These are phyloP conservation scores for Westerdykella sp. DNA, from an alignment of 2,329 filamentous ascomycete species.

Conservation along the genomic window DNA sequence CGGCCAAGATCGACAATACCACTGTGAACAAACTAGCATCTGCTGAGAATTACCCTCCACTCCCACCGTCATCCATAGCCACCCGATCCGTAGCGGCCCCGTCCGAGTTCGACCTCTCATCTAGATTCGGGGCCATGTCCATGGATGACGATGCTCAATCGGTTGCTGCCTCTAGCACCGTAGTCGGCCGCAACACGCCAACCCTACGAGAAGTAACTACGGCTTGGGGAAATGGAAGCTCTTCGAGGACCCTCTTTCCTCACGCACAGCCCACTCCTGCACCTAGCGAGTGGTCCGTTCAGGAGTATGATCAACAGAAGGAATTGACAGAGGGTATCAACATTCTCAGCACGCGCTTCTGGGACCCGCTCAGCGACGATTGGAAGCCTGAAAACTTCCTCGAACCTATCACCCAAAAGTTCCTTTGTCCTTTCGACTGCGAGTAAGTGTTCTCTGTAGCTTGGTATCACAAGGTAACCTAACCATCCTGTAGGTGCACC, in stretches of 20 bases:
- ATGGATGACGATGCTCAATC: conserved; percentile 9
- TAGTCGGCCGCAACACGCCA: not conserved
- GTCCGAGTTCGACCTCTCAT: conserved; percentile 5
- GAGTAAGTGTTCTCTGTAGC: conserved; percentile 34
- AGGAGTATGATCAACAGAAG: conserved; percentile 20
- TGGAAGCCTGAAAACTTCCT: conserved; percentile 49
- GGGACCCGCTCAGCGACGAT: conserved; percentile 45
- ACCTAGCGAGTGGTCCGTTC: conserved; percentile 25
- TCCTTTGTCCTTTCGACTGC: conserved; percentile 53
- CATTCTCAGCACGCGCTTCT: conserved; percentile 38
- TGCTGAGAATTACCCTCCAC: conserved; percentile 12
- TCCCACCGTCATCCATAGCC: conserved; percentile 8
- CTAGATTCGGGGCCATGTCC: conserved; percentile 12
- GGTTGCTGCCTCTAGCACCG: conserved; percentile 8
- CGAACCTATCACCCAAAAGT: conserved; percentile 40
- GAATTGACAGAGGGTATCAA: conserved; percentile 30
- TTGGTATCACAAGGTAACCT: conserved; percentile 1
- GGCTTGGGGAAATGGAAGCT: conserved; percentile 16
- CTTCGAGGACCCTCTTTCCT: conserved; percentile 31
- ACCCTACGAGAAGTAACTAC: conserved; percentile 4
- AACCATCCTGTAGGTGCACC: conserved; percentile 13
- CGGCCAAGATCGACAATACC: conserved; percentile 1
- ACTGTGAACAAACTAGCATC: too few relatives aligned
- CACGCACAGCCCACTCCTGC: conserved; percentile 26
- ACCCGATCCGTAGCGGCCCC: conserved; percentile 1